Base-by-base conservation (phyloP, 2,329 filamentous ascomycete species). In the Pseudopithomyces maydicus region DNA sequence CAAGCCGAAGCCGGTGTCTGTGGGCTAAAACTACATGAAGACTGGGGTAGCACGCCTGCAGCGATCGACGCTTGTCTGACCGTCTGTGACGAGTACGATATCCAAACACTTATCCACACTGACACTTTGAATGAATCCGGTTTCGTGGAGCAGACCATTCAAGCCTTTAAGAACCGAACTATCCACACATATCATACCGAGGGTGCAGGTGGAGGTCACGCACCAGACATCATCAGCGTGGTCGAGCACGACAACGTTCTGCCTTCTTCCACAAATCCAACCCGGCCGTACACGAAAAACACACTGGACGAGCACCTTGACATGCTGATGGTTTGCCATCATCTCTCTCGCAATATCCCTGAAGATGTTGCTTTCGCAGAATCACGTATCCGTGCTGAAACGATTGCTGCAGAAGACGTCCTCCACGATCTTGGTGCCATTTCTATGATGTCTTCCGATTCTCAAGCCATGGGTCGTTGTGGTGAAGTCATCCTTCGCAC, bases 281-380 rank as follows among this genome's bases (percentile, higher is more conserved):
- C 94, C 1, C 84, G 93, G 2, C 94, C 94, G 0, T 97, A 88
- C 77, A 98, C 94, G 1, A 82, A 84, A 63, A 97, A 98, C 80
- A 98, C 94, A 0, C 84, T 98, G 0, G 94, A 97, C 71, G 94
- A 98, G 77, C 94, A 98, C 78, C 85, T 97, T 14, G 94, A 98
- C 79, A 98, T 98, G 94, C 81, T 97, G 45, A 97, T 97, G 94
- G 92, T 97, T 36, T 98, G 94, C 81, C 94, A 98, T 76, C 94
- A 98, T 72, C 81, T 98, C 10, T 92, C 88, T 51, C 91, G 91
- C 76, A 88, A 97, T 77, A 97, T 97, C 57, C 91, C 93, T 56
- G 94, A 98, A 79, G 94, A 98, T 73, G 90, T 98, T 14, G 92
- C 93, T 1, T 98, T 98, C 70, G 94, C 94, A 46, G 94, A 98